Conservation (phyloP, 75 land plant genomes). For the Picea glauca region DNA sequence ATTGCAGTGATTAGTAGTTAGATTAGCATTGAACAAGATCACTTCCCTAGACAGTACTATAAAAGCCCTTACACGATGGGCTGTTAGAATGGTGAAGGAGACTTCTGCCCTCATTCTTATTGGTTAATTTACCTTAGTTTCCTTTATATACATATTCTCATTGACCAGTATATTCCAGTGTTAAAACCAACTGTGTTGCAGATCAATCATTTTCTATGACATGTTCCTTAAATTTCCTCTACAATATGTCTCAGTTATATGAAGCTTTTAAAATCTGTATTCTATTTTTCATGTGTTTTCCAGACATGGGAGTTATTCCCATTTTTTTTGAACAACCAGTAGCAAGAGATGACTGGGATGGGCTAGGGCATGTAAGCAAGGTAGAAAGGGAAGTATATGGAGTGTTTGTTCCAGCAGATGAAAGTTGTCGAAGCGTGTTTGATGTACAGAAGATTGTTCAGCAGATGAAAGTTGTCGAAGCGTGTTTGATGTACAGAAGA, state of each 20-base stretch:
- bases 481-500: constrained; percentile 54
- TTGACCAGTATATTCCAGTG: neutral
- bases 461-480: constrained; percentile 92
- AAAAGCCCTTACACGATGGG: too few species aligned
- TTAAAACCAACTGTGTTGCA: neutral
- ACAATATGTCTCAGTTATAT: neutral
- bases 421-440: constrained; percentile 68
- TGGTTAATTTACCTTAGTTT: too few species aligned
- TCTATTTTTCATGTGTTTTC: neutral
- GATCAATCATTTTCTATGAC: neutral
- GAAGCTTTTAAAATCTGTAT: neutral
- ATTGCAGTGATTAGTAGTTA: too few species aligned
- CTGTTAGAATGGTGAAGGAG: too few species aligned
- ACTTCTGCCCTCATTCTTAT: too few species aligned
- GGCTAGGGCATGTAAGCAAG: constrained; percentile 54
- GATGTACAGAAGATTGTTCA: constrained; percentile 66
- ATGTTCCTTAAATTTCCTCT: neutral
- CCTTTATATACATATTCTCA: neutral
- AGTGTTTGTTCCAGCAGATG: constrained; percentile 86
- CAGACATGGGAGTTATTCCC: constrained; percentile 73
- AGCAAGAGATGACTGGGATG: constrained; percentile 78
- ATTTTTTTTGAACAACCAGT: constrained; percentile 85
- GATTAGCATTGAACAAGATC: too few species aligned
- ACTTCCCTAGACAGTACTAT: too few species aligned
- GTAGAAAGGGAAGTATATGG: constrained; percentile 65